A percentile compares a stretch with the other conserved stretches of the same genome.
Evolutionary conservation across 202 grass and related monocot species (phyloP).

Genomic region (Musa balbisiana): DNA sequence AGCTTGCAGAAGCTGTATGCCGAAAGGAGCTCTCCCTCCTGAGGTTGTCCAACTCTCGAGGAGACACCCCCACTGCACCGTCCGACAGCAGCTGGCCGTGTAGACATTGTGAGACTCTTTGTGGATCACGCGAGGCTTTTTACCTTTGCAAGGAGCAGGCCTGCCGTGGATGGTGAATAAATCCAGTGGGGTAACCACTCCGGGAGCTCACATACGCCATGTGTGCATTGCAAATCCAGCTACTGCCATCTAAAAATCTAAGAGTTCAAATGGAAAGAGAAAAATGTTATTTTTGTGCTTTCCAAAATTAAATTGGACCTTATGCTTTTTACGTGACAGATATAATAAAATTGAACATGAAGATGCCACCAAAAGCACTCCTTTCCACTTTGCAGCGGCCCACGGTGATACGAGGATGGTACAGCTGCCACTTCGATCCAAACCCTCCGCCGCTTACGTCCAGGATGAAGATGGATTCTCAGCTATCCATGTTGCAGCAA

Average conservation of each 20-base stretch:
- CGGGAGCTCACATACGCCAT: no score
- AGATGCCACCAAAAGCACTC: not conserved
- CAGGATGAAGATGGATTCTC: not conserved
- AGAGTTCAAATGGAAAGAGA: no score
- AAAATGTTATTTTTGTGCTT: no score
- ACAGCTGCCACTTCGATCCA: not conserved
- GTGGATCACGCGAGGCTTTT: no score
- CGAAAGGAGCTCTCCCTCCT: not conserved
- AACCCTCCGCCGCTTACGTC: not conserved
- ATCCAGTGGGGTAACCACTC: no score
- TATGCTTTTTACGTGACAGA: not conserved
- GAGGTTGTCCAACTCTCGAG: constrained; percentile 20
- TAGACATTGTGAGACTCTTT: no score
- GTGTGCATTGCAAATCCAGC: no score
- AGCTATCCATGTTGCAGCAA: constrained; percentile 3
- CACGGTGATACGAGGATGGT: not conserved
- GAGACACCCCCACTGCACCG: constrained; percentile 29
- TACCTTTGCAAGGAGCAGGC: no score
- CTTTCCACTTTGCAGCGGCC: constrained; percentile 9
- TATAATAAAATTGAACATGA: not conserved
- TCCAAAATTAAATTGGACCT: no score
- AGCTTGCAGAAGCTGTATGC: constrained; percentile 17
- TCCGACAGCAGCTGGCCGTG: no score
- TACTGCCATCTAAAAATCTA: no score
- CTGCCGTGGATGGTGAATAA: no score